phyloP scores from a whole-genome alignment of 441 rosid species.

The Gossypium lobatum region DNA sequence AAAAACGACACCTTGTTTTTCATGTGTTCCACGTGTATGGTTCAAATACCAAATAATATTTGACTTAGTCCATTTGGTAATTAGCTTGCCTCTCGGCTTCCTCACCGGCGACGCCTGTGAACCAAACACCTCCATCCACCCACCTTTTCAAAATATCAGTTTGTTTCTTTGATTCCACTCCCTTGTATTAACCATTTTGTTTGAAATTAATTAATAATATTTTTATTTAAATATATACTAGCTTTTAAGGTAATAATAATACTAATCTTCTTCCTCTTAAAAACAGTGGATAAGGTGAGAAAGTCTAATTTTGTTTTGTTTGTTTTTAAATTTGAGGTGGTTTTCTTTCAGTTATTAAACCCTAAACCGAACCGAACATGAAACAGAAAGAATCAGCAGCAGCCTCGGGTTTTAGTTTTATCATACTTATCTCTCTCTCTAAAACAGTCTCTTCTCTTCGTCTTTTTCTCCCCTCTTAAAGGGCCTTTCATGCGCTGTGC shows the following conservation, averaged over 20 bases:
- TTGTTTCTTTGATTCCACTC: not conserved
- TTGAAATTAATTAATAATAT: not conserved
- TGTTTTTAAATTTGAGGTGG: not conserved
- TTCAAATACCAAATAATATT: not conserved
- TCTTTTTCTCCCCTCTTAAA: not conserved
- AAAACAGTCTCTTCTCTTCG: not conserved
- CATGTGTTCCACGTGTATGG: conserved; percentile 30
- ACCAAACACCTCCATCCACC: not conserved
- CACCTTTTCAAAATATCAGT: not conserved
- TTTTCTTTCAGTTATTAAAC: not conserved
- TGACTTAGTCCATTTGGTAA: conserved; percentile 31
- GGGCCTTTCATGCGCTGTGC: not conserved
- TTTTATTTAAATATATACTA: not conserved
- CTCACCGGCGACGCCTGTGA: not conserved
- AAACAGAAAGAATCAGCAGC: not conserved
- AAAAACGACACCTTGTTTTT: not conserved
- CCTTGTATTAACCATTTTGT: not conserved
- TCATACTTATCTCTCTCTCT: not conserved
- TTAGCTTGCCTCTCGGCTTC: not conserved
- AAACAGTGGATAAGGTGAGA: not conserved
- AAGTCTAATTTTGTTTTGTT: not conserved
- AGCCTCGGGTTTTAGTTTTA: not conserved
- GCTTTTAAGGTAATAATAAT: not conserved
- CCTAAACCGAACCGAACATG: not conserved
- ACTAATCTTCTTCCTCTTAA: not conserved